Percentiles rank a stretch among this genome's conserved stretches.
These are phyloP conservation scores for Endothia cerciana DNA, from an alignment of 2,329 filamentous ascomycete genomes.

Conservation along the genomic window DNA sequence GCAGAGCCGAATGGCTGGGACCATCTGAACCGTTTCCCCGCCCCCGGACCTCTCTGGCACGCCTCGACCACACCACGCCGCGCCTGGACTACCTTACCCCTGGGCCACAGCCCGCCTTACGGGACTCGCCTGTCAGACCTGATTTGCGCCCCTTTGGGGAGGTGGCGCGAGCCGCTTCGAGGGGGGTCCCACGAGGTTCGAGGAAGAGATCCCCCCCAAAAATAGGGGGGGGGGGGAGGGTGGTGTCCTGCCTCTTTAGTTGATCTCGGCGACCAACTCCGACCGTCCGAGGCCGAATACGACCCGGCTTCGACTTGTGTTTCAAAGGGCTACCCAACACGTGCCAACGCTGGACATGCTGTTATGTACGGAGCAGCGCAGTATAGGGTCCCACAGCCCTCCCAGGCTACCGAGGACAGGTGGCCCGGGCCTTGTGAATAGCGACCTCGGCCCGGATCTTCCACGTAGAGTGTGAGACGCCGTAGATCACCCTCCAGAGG, in stretches of 20 bases:
- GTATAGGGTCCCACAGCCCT: no score
- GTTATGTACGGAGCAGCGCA: background rate
- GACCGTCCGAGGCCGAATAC: background rate
- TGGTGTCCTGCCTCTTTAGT: background rate
- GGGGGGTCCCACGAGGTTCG: background rate
- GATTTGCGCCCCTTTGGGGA: constrained; percentile 12
- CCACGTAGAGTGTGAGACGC: background rate
- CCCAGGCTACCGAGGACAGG: background rate
- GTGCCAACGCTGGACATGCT: background rate
- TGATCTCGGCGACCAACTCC: background rate
- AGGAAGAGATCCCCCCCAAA: background rate
- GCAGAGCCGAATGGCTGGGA: constrained; percentile 30
- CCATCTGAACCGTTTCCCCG: constrained; percentile 25
- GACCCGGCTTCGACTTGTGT: background rate
- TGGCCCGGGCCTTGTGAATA: background rate
- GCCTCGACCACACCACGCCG: background rate
- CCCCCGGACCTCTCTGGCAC: constrained; percentile 21
- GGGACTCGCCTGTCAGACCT: constrained; percentile 25
- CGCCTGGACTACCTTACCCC: constrained; percentile 6
- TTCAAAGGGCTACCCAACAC: background rate
- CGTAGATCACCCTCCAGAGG: background rate
- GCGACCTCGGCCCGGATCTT: background rate
- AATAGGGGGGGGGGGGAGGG: background rate
- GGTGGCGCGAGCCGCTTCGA: constrained; percentile 7
- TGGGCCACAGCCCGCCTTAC: constrained; percentile 26